phyloP scores from a whole-genome alignment of 345 rosid genomes.

The Mallotus nudiflorus region DNA sequence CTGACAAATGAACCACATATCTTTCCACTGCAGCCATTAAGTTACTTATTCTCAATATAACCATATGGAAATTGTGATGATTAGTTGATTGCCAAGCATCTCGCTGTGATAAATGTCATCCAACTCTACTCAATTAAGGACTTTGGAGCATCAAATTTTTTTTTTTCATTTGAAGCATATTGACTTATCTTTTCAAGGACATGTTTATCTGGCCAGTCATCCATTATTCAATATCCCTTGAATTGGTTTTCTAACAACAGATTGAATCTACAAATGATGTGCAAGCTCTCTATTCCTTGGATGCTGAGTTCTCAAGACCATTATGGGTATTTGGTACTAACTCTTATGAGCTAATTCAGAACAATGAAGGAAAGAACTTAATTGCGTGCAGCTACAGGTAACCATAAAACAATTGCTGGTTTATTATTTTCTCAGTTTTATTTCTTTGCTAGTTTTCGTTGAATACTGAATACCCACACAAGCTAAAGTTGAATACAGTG shows the following conservation, averaged over 20 bases:
- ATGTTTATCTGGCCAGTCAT: background rate
- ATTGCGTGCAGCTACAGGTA: constrained; percentile 92
- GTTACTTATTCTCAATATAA: no score
- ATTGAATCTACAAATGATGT: constrained; percentile 65
- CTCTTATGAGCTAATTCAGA: constrained; percentile 72
- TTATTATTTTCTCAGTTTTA: background rate
- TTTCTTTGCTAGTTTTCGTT: constrained; percentile 4
- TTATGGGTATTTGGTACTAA: constrained; percentile 79
- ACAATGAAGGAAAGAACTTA: constrained; percentile 52
- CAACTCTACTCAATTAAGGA: no score
- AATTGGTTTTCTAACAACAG: constrained; percentile 38
- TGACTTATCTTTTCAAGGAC: background rate
- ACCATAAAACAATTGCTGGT: constrained; percentile 9
- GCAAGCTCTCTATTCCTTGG: constrained; percentile 51
- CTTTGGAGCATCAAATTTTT: background rate
- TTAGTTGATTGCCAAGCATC: no score
- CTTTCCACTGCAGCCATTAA: no score
- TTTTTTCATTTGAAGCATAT: background rate
- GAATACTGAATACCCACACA: background rate
- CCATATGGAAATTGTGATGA: no score
- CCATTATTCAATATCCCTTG: background rate
- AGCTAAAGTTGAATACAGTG: background rate
- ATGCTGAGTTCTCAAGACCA: constrained; percentile 89
- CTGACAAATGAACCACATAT: background rate
- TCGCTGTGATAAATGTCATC: no score